Base-by-base conservation (phyloP, 768 basidiomycete species). In the Hebeloma cylindrosporum region DNA sequence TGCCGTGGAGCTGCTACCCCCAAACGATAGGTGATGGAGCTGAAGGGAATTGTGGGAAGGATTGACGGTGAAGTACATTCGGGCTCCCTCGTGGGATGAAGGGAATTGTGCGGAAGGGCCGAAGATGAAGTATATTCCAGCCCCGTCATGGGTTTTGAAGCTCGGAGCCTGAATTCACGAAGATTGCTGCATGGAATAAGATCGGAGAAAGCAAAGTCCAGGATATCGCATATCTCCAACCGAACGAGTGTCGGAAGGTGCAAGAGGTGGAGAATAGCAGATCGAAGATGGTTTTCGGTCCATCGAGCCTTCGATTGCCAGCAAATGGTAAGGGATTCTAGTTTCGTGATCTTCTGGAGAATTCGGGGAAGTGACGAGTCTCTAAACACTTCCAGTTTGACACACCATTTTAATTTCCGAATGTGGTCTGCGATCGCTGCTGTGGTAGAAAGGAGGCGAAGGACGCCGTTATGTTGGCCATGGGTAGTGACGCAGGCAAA, bases 251-350 rank as follows among this genome's bases (percentile, higher is more conserved):
- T 40, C 6, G 43, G 43, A 25, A 50, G 48, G 4, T 44, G 43
- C n/a, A 50, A 21, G 2, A 50, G 48, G 11, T 36, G 48, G 8
- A 50, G 38, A 1, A 50, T 25, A 16, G 31, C 48, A 1, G 43
- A 32, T 18, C 43, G 43, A 23, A 47, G 46, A 8, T 33, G 32
- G 20, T 47, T 41, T 11, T 42, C n/a, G 33, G 21, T 40, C 46
- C 46, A 47, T n/a, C 18, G 4, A 2, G 22, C 5, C 5, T 31
- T 10, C 10, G 4, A 22, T n/a, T 6, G 14, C 8, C 16, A 23
- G 4, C 6, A 35, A 13, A 44, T 21, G 4, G 32, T 34, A 10
- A 46, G 45, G 9, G 26, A 46, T 39, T 46, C 27, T n/a, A 46
- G 28, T 7, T 22, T 28, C 17, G 25, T 45, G 18, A 45, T 18